Base-by-base conservation (phyloP, 257 asterid species). In the Capsicum pubescens region DNA sequence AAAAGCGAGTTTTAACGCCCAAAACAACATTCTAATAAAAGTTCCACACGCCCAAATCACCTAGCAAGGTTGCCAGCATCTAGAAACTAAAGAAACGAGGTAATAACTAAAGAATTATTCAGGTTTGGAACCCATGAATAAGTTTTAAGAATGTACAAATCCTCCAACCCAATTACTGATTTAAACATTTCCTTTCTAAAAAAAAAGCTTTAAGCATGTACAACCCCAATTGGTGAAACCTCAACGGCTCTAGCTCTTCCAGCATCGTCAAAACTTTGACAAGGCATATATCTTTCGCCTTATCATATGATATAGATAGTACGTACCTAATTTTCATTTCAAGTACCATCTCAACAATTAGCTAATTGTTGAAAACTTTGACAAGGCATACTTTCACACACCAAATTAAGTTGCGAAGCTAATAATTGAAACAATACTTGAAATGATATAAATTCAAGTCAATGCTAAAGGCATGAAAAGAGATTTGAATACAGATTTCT, bases 31-130 rank as follows among this genome's bases (percentile, higher is more conserved):
- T 26, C 13, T 76, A 52, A 54, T 26, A 8, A 76, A 76, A 76
- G 48, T 54, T 76, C 44, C 64, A 76, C 81, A 52, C 26, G 81
- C 26, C 64, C 63, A 76, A 76, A 76, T 52, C n/a, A 76, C 14
- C 7, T 52, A 76, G 21, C 35, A 76, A 3, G 81, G 61, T 50
- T 76, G 48, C 17, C 63, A 26, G 63, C 9, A 76, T 52, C 63
- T 21, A 76, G 19, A 72, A 52, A 76, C 63, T 70, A 16, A 44
- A 76, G 46, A 52, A 74, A 52, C 26, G 63, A 3, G 63, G 63
- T 76, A 26, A 52, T 12, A 48, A 72, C 15, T 61, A 50, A 76
- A 12, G 46, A 76, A 76, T 21, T 21, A 14, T 76, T 52, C 46
- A 52, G 14, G 61, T 76, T 76, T 76, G 21, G 26, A 52, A 76